Base-by-base conservation (phyloP, 2,329 filamentous ascomycete genomes). In the Sodiomyces alkalinus region DNA sequence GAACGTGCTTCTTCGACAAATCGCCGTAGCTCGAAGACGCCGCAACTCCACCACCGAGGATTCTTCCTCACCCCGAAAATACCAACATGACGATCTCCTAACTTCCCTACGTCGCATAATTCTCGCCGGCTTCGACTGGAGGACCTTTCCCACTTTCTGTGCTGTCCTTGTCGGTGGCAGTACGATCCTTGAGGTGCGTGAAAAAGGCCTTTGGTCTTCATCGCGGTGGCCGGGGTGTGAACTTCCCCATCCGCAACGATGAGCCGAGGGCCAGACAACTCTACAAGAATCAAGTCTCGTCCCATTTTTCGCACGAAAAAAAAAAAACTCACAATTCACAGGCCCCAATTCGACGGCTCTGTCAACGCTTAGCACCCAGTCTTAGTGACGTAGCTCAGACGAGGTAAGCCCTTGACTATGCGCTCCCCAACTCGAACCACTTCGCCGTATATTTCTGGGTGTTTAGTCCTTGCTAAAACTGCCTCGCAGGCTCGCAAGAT, bases 81-180 rank as follows among this genome's bases (percentile, higher is more conserved):
- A 42, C 28, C 32, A 37, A 39, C 31, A 44, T 41, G 29, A 38
- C 40, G 25, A 36, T 33, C 43, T 51, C 30, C 27, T 40, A 37
- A 43, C 39, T 37, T 52, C 46, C 27, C 42, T 54, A 41, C 44
- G 29, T 30, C 51, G 43, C 23, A 62, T 70, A 32, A 43, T 74
- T 19, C 51, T 49, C 22, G 56, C 57, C 6, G 68, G 66, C 3
- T 48, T 74, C 11, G 64, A 68, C 24, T 51, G 54, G 31, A 61
- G 63, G 34, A 58, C 69, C 7, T 76, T 76, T 41, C 68, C 72
- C 23, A 57, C 68, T 4, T 76, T 76, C 43, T 76, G 71, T 44
- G 71, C 69, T 6, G 54, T 60, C 6, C 49, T 76, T 7, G 62
- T 69, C 21, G 72, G 71, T 19, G 69, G 70, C 21, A 65, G 62